Base-by-base conservation (phyloP, 768 basidiomycete genomes). In the Lactarius psammicola region DNA sequence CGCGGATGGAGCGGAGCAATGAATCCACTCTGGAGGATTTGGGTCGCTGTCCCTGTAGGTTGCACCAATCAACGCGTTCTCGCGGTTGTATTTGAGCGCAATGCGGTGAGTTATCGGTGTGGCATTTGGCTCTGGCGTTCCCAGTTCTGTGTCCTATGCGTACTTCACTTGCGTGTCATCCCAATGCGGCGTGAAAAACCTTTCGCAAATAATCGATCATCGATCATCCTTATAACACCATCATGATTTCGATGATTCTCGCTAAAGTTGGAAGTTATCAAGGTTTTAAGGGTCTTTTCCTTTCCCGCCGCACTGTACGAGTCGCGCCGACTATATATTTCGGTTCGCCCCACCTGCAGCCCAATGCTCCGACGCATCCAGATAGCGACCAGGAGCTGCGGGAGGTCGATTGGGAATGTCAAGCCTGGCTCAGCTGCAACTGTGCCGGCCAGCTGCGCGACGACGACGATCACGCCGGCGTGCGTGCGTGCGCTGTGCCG, bases 311-410 rank as follows among this genome's bases (percentile, higher is more conserved):
- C 77, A 4, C 76, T 87, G 44, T 83, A 85, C 49, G 73, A 76
- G 78, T 90, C 36, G 78, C 86, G 0, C 88, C 89, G 9, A 73
- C 71, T 4, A 89, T 87, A 7, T 84, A 85, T 71, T 89, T 89
- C 69, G 81, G 85, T 18, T 82, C 84, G 10, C 74, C 83, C 57
- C 78, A 82, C 74, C 63, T 84, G 30, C 81, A 85, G 71, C 82
- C 84, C 20, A 77, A 84, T 44, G 75, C 46, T 2, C 55, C 54
- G 49, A 30, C 80, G 44, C 73, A 79, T 56, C 78, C 81, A 62
- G 73, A 81, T 1, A 77, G 78, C 51, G 75, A 78, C n/a, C n/a
- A 1, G 6, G 40, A 55, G 13, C 18, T 36, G 38, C 53, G 42
- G 34, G 13, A 26, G 9, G 46, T n/a, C 7, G 15, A 7, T 15